Percentiles rank a stretch among this genome's conserved stretches.
phyloP scores from a whole-genome alignment of 2,329 filamentous ascomycete species.

The Xylariaceae sp. region DNA sequence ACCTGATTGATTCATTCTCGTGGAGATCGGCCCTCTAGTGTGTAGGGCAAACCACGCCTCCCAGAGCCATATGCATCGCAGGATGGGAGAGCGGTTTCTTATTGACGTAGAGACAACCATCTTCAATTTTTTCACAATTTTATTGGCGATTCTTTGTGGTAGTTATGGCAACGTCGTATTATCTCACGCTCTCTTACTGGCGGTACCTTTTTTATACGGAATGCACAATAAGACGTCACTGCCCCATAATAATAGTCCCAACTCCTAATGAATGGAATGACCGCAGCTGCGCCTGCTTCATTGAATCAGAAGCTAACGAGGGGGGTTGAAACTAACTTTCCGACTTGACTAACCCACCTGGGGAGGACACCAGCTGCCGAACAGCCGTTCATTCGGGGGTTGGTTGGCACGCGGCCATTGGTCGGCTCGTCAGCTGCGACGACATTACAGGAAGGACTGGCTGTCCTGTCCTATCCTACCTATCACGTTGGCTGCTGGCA shows the following conservation, averaged over 20 bases:
- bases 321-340: background rate
- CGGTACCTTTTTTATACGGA: background rate
- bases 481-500: background rate
- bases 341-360: background rate
- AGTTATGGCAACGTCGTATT: too few relatives aligned
- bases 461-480: background rate
- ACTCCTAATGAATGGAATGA: background rate
- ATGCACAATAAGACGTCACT: background rate
- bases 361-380: slow-evolving; percentile 6
- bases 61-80: background rate
- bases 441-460: slow-evolving; percentile 2
- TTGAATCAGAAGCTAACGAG: background rate
- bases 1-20: background rate
- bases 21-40: background rate
- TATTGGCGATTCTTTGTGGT: too few relatives aligned
- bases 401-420: slow-evolving; percentile 10
- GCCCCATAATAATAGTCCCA: background rate
- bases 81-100: too few relatives aligned
- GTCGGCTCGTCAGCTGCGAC: background rate
- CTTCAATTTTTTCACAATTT: too few relatives aligned
- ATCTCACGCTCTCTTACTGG: too few relatives aligned
- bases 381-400: slow-evolving; percentile 3
- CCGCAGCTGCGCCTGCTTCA: background rate
- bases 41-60: background rate
- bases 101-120: too few relatives aligned